Conservation (phyloP, 345 rosid genomes). For the Acer yangbiense region DNA sequence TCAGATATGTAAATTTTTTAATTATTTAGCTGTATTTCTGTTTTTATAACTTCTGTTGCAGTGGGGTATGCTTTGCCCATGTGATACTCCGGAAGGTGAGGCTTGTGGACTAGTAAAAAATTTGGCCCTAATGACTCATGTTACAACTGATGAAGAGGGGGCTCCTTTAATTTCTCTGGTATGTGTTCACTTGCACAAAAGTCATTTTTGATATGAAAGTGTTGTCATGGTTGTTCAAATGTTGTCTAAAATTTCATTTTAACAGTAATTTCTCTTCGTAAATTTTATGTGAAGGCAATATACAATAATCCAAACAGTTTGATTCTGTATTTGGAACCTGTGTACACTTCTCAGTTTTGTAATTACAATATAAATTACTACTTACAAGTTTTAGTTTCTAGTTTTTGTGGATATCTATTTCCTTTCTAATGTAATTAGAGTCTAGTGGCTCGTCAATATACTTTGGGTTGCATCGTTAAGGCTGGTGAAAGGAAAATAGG, state of each 20-base stretch:
- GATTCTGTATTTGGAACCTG: too few species aligned
- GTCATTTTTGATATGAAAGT: slow-evolving; percentile 15
- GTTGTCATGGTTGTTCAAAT: not conserved
- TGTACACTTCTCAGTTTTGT: not conserved
- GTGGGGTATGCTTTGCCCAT: slow-evolving; percentile 99
- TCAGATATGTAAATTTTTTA: not conserved
- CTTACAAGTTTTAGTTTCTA: not conserved
- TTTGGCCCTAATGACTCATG: slow-evolving; percentile 98
- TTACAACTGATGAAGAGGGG: slow-evolving; percentile 92
- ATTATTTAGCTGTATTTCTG: slow-evolving; percentile 2
- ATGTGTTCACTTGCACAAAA: slow-evolving; percentile 18
- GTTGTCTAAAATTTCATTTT: not conserved
- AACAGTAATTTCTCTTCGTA: not conserved
- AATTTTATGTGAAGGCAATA: not conserved
- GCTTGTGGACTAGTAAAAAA: slow-evolving; percentile 96
- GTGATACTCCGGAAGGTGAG: slow-evolving; percentile 98
- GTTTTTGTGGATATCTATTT: not conserved
- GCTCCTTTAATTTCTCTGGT: slow-evolving; percentile 83
- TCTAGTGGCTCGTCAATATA: not conserved
- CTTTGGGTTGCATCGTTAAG: not conserved
- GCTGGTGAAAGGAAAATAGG: not conserved
- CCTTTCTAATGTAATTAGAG: not conserved
- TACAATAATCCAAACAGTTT: not conserved
- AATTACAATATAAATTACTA: not conserved
- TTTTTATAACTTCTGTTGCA: slow-evolving; percentile 24